Evolutionary conservation across 768 basidiomycete genomes (phyloP).

Genomic region (Tricholoma hemisulphureum): DNA sequence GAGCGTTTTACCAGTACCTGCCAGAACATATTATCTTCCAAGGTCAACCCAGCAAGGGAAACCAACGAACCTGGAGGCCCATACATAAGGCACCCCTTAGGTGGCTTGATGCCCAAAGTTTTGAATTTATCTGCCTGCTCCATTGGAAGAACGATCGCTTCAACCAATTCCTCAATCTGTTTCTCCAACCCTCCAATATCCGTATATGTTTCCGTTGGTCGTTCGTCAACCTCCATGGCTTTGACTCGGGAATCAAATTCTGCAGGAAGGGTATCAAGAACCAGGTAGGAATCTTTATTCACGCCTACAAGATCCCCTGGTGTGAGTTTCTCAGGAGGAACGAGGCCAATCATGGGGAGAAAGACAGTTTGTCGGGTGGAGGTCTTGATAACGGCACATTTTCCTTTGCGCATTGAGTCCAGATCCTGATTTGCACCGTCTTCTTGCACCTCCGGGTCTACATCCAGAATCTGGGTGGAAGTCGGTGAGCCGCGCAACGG

Average conservation of each 20-base stretch:
- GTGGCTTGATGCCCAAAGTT: conserved; percentile 94
- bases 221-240: conserved; percentile 99
- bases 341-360: conserved; percentile 95
- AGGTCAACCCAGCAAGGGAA: not conserved
- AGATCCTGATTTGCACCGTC: conserved; percentile 95
- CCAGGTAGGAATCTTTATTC: conserved; percentile 98
- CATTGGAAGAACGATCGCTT: conserved; percentile 98
- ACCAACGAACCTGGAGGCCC: conserved; percentile 81
- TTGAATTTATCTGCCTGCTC: conserved; percentile 99
- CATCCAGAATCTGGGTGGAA: conserved; percentile 74
- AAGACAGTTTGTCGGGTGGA: conserved; percentile 98
- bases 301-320: conserved; percentile 97
- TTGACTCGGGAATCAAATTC: conserved; percentile 99
- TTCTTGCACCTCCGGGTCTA: conserved; percentile 91
- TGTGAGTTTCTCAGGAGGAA: conserved; percentile 84
- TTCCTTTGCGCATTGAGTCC: conserved; percentile 94
- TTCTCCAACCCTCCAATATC: conserved; percentile 99
- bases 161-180: conserved; percentile 97
- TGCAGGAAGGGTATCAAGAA: conserved; percentile 91
- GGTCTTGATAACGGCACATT: conserved; percentile 99
- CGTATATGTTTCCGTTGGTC: conserved; percentile 95
- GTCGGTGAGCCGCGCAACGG: conserved; percentile 2
- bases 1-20: conserved; percentile 93
- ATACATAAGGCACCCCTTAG: conserved; percentile 98
- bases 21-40: not conserved